A percentile compares a stretch with the other conserved stretches of the same genome.
phyloP scores from a whole-genome alignment of 73 alveolate species.

The Tetrahymena elliotti region DNA sequence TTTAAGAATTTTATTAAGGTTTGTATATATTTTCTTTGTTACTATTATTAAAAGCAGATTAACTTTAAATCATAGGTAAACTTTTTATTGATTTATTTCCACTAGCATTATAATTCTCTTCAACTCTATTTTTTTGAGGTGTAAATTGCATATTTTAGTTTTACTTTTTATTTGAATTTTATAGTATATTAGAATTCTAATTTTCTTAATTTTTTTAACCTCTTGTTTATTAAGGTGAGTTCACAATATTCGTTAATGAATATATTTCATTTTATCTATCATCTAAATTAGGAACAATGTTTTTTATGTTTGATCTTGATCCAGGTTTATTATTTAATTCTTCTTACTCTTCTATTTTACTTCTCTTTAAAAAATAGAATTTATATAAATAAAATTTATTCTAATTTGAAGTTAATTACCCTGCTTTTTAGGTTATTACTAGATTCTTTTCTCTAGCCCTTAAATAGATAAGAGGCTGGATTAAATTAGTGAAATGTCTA shows the following conservation, averaged over 20 bases:
- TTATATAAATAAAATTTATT: not conserved
- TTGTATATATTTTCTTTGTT: not conserved
- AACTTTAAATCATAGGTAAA: not conserved
- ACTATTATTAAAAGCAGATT: not conserved
- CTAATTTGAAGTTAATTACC: not conserved
- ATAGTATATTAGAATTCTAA: not conserved
- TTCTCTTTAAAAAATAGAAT: not conserved
- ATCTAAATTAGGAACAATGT: not conserved
- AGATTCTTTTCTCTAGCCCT: not conserved
- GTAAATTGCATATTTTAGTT: not conserved
- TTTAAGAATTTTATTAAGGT: not conserved
- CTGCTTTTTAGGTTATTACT: not conserved
- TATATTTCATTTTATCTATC: not conserved
- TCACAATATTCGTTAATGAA: not conserved
- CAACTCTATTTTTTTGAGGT: not conserved
- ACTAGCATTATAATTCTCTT: not conserved
- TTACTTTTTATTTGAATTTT: not conserved
- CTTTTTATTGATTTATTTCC: not conserved
- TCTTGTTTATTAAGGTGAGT: not conserved
- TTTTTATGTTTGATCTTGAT: not conserved
- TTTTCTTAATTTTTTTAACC: not conserved
- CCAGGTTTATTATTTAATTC: not conserved
- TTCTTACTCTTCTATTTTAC: not conserved
- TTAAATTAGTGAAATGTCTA: not conserved
- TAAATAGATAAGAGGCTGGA: not conserved